Conservation (phyloP, 2,329 filamentous ascomycete species). For the Apiospora hydei region DNA sequence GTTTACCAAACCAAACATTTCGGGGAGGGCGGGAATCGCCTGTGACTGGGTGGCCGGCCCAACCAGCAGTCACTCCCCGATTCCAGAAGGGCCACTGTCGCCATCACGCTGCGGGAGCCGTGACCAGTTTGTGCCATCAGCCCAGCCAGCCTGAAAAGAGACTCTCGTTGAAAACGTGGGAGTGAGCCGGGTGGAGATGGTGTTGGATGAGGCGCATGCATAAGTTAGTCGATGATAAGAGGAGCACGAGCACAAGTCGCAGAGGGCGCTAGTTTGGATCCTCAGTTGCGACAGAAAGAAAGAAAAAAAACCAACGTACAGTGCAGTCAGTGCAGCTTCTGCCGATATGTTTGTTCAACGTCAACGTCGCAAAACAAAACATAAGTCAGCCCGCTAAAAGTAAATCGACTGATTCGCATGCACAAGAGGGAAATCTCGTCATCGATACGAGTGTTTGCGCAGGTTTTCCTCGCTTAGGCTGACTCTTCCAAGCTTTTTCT, state of each 20-base stretch:
- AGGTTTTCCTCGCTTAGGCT: constrained; percentile 12
- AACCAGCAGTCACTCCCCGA: constrained; percentile 4
- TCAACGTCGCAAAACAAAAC: constrained; percentile 6
- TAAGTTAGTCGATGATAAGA: not conserved
- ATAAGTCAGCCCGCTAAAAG: not conserved
- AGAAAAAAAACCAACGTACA: too few species aligned
- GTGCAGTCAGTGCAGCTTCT: not conserved
- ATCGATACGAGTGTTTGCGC: constrained; percentile 11
- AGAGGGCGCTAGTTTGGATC: constrained; percentile 1
- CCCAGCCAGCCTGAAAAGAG: not conserved
- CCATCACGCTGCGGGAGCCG: constrained; percentile 10
- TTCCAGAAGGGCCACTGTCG: not conserved
- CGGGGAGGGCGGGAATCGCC: not conserved
- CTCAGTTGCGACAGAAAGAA: not conserved
- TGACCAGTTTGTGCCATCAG: not conserved
- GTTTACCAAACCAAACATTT: not conserved
- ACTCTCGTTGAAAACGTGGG: not conserved
- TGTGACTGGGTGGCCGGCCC: constrained; percentile 1
- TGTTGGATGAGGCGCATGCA: constrained; percentile 18
- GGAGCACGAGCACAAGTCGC: not conserved
- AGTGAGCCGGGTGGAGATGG: not conserved
- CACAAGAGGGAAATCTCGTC: not conserved
- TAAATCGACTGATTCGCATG: constrained; percentile 3
- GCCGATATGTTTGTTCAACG: not conserved
- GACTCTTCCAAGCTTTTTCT: constrained; percentile 12